These are phyloP conservation scores for Castanea sativa DNA, from an alignment of 306 rosid genomes.

Conservation along the genomic window DNA sequence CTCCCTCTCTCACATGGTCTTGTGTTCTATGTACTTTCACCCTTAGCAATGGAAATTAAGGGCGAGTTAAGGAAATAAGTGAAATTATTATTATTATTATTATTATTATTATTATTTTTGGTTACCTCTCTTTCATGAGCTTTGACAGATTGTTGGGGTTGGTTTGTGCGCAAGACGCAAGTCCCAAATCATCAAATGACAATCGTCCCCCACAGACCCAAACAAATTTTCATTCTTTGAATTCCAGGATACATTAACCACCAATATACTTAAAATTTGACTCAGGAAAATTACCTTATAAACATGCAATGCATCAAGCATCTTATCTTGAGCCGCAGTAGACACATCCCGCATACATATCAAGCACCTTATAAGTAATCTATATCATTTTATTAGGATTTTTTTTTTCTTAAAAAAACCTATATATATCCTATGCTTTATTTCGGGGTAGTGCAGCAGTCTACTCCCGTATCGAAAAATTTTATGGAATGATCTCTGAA, in stretches of 20 bases:
- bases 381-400: too few relatives aligned
- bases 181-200: slow-evolving; percentile 23
- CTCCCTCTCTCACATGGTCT: too few relatives aligned
- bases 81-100: background rate
- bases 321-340: slow-evolving; percentile 44
- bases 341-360: slow-evolving; percentile 87
- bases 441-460: too few relatives aligned
- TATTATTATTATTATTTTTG: too few relatives aligned
- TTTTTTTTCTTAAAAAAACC: too few relatives aligned
- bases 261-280: background rate
- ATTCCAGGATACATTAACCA: slow-evolving; percentile 70
- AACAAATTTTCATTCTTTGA: slow-evolving; percentile 62
- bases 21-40: too few relatives aligned
- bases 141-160: slow-evolving; percentile 60
- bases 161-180: slow-evolving; percentile 50
- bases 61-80: too few relatives aligned
- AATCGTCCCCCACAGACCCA: slow-evolving; percentile 91
- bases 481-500: too few relatives aligned
- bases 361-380: background rate
- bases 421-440: too few relatives aligned
- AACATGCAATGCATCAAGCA: slow-evolving; percentile 63
- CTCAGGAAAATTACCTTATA: slow-evolving; percentile 54
- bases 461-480: too few relatives aligned
- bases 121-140: slow-evolving; percentile 89
- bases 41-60: too few relatives aligned